These are phyloP conservation scores for Ogataea hybrid DNA, from an alignment of 1,139 yeast genomes.

Conservation along the genomic window DNA sequence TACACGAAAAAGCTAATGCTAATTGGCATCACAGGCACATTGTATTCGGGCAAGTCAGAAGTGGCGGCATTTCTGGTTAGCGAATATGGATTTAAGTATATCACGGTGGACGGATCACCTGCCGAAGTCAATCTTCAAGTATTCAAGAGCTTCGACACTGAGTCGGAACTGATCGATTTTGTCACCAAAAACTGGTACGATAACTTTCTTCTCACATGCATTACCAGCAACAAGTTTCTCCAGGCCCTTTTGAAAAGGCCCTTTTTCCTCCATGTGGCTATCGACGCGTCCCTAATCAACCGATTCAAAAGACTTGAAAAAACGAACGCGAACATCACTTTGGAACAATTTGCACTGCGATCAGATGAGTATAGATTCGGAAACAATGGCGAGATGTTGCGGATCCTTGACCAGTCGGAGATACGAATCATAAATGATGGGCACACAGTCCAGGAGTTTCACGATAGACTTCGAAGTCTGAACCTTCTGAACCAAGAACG, in stretches of 20 bases:
- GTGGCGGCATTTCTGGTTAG: slow-evolving; percentile 54
- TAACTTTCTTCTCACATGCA: slow-evolving; percentile 58
- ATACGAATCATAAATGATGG: slow-evolving; percentile 63
- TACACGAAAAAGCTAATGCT: slow-evolving; percentile 45
- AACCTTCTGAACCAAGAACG: slow-evolving; percentile 58
- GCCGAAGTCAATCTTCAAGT: slow-evolving; percentile 9
- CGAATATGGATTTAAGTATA: slow-evolving; percentile 52
- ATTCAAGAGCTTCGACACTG: slow-evolving; percentile 13
- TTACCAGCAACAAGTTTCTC: slow-evolving; percentile 44
- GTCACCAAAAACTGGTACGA: slow-evolving; percentile 72
- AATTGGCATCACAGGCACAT: slow-evolving; percentile 73
- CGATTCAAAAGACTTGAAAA: slow-evolving; percentile 48
- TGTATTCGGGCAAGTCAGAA: slow-evolving; percentile 67
- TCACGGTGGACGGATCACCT: slow-evolving; percentile 23
- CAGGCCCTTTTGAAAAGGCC: slow-evolving; percentile 67
- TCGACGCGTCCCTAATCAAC: slow-evolving; percentile 68
- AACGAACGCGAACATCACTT: slow-evolving; percentile 17
- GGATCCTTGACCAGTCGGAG: slow-evolving; percentile 55
- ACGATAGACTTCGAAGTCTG: slow-evolving; percentile 50
- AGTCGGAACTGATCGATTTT: slow-evolving; percentile 48
- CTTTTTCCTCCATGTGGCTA: slow-evolving; percentile 75
- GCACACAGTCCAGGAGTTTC: slow-evolving; percentile 45
- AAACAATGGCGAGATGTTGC: slow-evolving; percentile 40
- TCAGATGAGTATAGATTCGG: slow-evolving; percentile 47
- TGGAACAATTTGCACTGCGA: slow-evolving; percentile 44